Conservation (phyloP, 78 protist genomes). For the Tieghemostelium lacteum region DNA sequence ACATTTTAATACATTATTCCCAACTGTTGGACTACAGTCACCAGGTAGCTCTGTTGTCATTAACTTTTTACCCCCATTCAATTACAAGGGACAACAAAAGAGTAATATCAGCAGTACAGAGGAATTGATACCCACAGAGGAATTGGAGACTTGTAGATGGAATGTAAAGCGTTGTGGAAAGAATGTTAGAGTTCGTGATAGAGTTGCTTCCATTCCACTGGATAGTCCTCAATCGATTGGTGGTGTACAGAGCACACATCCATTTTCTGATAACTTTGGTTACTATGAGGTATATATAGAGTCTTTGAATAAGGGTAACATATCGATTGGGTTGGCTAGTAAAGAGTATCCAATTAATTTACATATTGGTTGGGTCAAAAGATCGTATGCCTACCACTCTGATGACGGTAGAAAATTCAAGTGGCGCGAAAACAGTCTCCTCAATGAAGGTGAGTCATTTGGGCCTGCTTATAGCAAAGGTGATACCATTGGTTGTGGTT, state of each 20-base stretch:
- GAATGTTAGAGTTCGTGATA: background rate
- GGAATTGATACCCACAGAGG: slow-evolving; percentile 54
- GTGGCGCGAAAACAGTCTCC: slow-evolving; percentile 19
- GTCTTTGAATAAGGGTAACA: slow-evolving; percentile 7
- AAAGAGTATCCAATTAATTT: slow-evolving; percentile 38
- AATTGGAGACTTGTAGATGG: slow-evolving; percentile 49
- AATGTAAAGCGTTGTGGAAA: slow-evolving; percentile 18
- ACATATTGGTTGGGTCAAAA: slow-evolving; percentile 58
- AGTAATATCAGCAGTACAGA: background rate
- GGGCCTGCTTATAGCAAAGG: slow-evolving; percentile 53
- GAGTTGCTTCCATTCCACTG: slow-evolving; percentile 4
- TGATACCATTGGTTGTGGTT: slow-evolving; percentile 77
- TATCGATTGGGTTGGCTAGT: slow-evolving; percentile 47
- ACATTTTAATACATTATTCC: slow-evolving; percentile 11
- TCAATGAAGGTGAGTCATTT: slow-evolving; percentile 69
- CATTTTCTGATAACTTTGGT: slow-evolving; percentile 26
- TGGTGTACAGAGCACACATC: slow-evolving; percentile 52
- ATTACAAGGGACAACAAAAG: background rate
- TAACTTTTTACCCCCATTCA: slow-evolving; percentile 38
- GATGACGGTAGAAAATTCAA: slow-evolving; percentile 78
- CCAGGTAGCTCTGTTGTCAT: slow-evolving; percentile 46
- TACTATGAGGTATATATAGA: slow-evolving; percentile 52
- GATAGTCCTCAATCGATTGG: slow-evolving; percentile 37
- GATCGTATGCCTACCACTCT: slow-evolving; percentile 66
- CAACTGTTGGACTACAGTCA: slow-evolving; percentile 54